These are phyloP conservation scores for Bruguiera gymnorhiza DNA, from an alignment of 345 rosid species.

Conservation along the genomic window DNA sequence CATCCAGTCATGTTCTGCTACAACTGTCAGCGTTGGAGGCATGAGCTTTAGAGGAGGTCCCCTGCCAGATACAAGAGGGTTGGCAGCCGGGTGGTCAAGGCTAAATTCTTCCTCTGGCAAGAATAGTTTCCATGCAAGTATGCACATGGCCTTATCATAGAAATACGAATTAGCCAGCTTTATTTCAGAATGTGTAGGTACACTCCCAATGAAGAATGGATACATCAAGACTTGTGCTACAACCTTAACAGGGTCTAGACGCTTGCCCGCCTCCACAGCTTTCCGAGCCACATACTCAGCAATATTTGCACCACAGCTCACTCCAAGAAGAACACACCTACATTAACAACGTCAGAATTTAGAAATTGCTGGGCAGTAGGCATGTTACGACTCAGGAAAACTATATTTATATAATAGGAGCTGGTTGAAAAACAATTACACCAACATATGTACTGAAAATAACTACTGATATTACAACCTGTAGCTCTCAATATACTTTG, in stretches of 20 bases:
- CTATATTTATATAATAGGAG: background rate
- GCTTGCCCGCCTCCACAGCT: constrained; percentile 69
- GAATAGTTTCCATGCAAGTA: constrained; percentile 87
- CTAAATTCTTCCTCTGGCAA: constrained; percentile 71
- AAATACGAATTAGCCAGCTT: constrained; percentile 81
- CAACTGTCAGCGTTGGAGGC: constrained; percentile 93
- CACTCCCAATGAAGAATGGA: constrained; percentile 77
- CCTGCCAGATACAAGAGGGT: constrained; percentile 67
- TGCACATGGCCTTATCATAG: constrained; percentile 77
- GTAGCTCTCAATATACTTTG: background rate
- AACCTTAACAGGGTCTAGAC: constrained; percentile 78
- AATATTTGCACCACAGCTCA: constrained; percentile 88
- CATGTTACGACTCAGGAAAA: background rate
- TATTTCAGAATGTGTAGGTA: constrained; percentile 82
- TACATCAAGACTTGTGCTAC: constrained; percentile 94
- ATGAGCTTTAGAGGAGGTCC: constrained; percentile 78
- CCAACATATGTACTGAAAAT: background rate
- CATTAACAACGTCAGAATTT: constrained; percentile 15
- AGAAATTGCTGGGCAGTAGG: background rate
- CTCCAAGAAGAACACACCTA: constrained; percentile 93
- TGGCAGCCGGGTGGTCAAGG: constrained; percentile 80
- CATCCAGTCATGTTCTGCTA: constrained; percentile 98
- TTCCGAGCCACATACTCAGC: constrained; percentile 73
- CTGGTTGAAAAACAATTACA: background rate
- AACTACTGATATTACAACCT: background rate